A percentile compares a stretch with the other conserved stretches of the same genome.
These are phyloP conservation scores for Syzygium oleosum DNA, from an alignment of 345 rosid species.

Conservation along the genomic window DNA sequence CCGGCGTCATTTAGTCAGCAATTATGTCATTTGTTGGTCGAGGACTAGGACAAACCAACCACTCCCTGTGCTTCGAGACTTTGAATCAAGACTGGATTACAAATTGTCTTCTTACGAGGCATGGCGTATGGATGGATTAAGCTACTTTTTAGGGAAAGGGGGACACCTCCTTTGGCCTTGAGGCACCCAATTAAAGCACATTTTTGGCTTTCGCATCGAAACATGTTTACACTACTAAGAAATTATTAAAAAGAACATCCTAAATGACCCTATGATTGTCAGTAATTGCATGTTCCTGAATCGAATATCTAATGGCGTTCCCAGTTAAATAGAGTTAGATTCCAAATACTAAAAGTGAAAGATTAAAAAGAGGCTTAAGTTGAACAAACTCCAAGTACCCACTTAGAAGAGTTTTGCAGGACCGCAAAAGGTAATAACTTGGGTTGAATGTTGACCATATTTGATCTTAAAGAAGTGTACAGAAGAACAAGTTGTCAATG, in stretches of 20 bases:
- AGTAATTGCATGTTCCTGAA: neutral
- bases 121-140: neutral
- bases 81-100: neutral
- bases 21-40: neutral
- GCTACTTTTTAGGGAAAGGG: neutral
- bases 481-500: neutral
- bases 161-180: neutral
- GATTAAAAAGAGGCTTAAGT: neutral
- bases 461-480: neutral
- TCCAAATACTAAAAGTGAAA: neutral
- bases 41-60: neutral
- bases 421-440: neutral
- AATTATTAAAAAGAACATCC: neutral
- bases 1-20: neutral
- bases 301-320: neutral
- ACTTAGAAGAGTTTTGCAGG: neutral
- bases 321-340: neutral
- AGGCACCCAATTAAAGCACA: neutral
- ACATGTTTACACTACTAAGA: neutral
- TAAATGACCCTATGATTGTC: neutral
- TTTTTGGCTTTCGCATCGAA: neutral
- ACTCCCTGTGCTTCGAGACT: neutral
- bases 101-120: neutral
- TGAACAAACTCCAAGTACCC: neutral
- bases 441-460: neutral